Base-by-base conservation (phyloP, 192 early-diverging fungal species). In the Gigaspora rosea region DNA sequence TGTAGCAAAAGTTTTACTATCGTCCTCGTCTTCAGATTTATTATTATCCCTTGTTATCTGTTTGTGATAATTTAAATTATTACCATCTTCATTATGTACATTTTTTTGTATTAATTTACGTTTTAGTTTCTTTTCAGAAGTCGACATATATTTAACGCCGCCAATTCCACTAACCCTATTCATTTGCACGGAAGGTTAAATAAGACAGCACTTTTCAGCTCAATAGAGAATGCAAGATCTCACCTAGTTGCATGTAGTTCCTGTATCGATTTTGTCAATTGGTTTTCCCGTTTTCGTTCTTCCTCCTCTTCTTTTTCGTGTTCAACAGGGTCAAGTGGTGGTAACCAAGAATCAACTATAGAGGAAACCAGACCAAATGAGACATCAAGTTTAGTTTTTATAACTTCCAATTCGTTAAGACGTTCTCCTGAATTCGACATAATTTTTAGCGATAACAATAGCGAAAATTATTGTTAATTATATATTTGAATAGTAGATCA, bases 331-430 rank as follows among this genome's bases (percentile, higher is more conserved):
- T 71, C 15, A 13, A 8, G 74, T 20, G 80, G 74, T 36, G 81
- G 82, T 10, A 85, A 67, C 84, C 84, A 85, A 12, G 79, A 81
- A 58, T 80, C 51, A 33, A 85, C 78, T 3, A 83, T 62, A 4
- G 80, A 77, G 16, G 78, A 77, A 35, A 82, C 78, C 16, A 78
- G 35, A 27, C 76, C 80, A 51, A 85, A 71, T 12, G 80, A 81
- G 13, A 79, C 78, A 74, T 79, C 80, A 10, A 85, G 77, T 65
- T 85, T 79, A 4, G 84, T 85, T 50, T 77, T 69, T 35, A 85
- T 35, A 7, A 74, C 72, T 54, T 85, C 80, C 33, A 71, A 51
- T 48, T 71, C 69, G 49, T 71, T 49, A 22, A 71, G 22, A 41
- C 63, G 63, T 46, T 41, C 63, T n/a, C 18, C 32, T 65, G 63